Percentiles rank a stretch among this genome's conserved stretches.
Conservation (phyloP, 2,329 filamentous ascomycete genomes). For the Paecilomyces niveus region DNA sequence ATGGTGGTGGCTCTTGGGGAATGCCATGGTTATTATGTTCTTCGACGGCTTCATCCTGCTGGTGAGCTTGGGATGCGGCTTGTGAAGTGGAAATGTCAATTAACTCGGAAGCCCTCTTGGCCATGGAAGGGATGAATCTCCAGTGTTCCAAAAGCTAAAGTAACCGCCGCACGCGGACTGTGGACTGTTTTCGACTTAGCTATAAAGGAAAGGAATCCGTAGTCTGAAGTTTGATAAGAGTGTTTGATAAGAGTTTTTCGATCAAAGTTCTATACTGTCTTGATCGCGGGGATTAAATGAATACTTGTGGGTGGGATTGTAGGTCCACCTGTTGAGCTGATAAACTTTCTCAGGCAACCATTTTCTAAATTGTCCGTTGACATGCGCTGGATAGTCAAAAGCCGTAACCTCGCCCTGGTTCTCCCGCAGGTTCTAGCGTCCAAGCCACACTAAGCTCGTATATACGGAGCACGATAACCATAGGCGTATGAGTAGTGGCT, state of each 20-base stretch:
- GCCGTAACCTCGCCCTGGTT: neutral
- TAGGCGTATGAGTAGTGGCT: neutral
- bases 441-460: neutral
- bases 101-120: neutral
- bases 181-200: neutral
- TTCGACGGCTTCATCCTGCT: neutral
- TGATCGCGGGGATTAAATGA: neutral
- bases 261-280: neutral
- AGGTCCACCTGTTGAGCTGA: neutral
- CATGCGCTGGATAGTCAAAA: neutral
- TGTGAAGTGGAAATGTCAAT: neutral
- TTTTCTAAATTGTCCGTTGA: neutral
- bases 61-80: neutral
- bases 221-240: too few relatives aligned
- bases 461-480: neutral
- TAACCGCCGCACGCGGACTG: neutral
- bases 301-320: neutral
- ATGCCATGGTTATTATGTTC: neutral
- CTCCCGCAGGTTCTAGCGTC: neutral
- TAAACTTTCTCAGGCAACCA: neutral
- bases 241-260: neutral
- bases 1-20: slow-evolving; percentile 6
- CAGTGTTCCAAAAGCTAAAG: neutral
- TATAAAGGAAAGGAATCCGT: too few relatives aligned
- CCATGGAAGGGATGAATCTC: neutral